These are phyloP conservation scores for Cryphonectria parasitica DNA, from an alignment of 2,329 filamentous ascomycete genomes.

Conservation along the genomic window DNA sequence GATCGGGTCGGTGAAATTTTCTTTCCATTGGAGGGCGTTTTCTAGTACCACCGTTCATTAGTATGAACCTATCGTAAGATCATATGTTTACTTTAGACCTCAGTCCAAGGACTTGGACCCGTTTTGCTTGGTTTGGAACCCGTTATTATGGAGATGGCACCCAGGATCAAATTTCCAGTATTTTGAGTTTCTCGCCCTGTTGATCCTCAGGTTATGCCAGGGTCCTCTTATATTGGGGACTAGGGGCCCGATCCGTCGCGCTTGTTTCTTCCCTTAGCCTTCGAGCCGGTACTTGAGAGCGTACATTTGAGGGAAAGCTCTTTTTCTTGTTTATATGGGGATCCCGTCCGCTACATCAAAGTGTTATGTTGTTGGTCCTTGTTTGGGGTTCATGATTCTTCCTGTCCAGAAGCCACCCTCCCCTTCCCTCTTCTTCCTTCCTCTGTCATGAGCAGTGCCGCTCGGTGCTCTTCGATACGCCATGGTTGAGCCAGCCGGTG, in stretches of 20 bases:
- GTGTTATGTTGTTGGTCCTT: too few species aligned
- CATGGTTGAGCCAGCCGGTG: slow-evolving; percentile 35
- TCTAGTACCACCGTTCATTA: neutral
- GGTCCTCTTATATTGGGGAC: neutral
- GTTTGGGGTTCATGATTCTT: neutral
- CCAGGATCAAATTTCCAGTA: neutral
- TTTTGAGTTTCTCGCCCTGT: neutral
- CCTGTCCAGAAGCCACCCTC: neutral
- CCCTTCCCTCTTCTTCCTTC: neutral
- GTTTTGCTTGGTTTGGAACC: neutral
- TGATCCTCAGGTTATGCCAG: neutral
- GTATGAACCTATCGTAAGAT: neutral
- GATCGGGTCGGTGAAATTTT: neutral
- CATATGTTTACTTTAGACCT: neutral
- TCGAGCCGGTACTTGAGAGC: neutral
- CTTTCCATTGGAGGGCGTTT: neutral
- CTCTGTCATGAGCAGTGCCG: neutral
- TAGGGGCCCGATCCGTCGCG: neutral
- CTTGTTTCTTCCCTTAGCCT: neutral
- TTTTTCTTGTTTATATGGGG: neutral
- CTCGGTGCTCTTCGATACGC: slow-evolving; percentile 12
- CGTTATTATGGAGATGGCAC: neutral
- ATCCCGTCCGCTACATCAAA: neutral
- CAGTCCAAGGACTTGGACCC: neutral
- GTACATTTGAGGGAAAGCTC: neutral